Base-by-base conservation (phyloP, 371 early-diverging fungal species). In the Haplosporangium sp. region DNA sequence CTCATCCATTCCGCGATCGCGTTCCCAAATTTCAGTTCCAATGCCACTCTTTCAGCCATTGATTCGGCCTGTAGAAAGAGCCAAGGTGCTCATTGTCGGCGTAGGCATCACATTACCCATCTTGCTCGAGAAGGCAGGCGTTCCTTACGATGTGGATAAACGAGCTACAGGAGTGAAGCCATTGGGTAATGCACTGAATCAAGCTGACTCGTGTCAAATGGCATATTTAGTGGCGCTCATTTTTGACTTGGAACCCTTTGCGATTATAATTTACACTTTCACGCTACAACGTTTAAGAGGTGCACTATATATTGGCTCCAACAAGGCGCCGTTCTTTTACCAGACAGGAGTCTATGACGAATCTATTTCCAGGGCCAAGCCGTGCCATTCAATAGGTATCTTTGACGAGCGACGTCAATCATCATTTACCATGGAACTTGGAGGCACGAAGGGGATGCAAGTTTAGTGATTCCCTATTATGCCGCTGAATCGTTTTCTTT, bases 271-370 rank as follows among this genome's bases (percentile, higher is more conserved):
- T 20, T 7, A 7, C 18, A n/a, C 20, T 6, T 54, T 12, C 18
- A 41, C 56, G 13, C 16, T 16, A 13, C 2, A 48, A 14, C 5
- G 46, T 45, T 21, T 57, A 58, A 63, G 69, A 29, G 38, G 58
- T 0, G 69, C 63, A 14, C 51, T 71, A 40, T 55, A 48, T 1
- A 46, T 71, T 0, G 65, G 64, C 2, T 12, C 43, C 1, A 65
- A 65, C 37, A 56, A 64, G 14, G 45, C 61, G 0, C 60, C 72
- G 13, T 18, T 71, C 47, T 71, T 71, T 46, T 21, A 51, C 11
- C 72, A 71, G 45, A 64, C 64, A n/a, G 72, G 72, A 0, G 60
- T 71, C 18, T 71, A 60, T 41, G 72, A 71, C 8, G 65, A 71
- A 38, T 61, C 60, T 45, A 18, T 61, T 16, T 8, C n/a, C 13